Evolutionary conservation across 768 basidiomycete genomes (phyloP), one percentile per base, ranked within the genome.

Genomic region (Dioszegia crocea): DNA sequence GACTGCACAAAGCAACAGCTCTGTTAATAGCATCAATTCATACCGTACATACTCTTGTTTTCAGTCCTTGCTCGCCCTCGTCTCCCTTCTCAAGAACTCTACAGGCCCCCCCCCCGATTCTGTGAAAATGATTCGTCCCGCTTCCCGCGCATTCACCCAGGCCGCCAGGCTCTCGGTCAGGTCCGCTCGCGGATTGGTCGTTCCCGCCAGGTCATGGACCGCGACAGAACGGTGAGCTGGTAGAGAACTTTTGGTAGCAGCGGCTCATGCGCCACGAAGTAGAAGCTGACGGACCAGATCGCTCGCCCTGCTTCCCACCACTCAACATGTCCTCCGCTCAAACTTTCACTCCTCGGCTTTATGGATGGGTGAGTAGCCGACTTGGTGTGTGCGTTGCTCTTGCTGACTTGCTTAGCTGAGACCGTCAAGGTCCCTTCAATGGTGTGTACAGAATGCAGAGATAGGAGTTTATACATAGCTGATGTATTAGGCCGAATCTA

Each of bases 361-460:
- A 23, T 62, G 65, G 47, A 59, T 52, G 41, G 73, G 72, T 74
- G 56, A 56, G 71, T 62, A 12, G 41, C 19, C 36, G 1, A 26
- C 51, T 6, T n/a, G n/a, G n/a, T 36, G 3, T 51, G 3, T 2
- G 5, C 12, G 33, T 8, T 12, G 17, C 3, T 17, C 3, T 4
- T 40, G 51, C 60, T 41, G 33, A 61, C 27, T 9, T 39, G 39
- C 12, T 46, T 45, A 73, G 70, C 85, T 57, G 88, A 93, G 79
- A 90, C 87, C 56, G 84, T 97, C 64, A 91, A 94, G 80, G 92
- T 97, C 38, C 92, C 92, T 17, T 88, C 91, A 78, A 94, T 97
- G 91, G 90, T 69, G 12, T 52, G 64, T 59, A 33, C 14, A 33
- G 33, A 6, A 33, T 46, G 1, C 30, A 19, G 21, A 29, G 17